These are phyloP conservation scores for Pseudozyma flocculosa DNA, from an alignment of 1,284 basidiomycete genomes.

Conservation along the genomic window DNA sequence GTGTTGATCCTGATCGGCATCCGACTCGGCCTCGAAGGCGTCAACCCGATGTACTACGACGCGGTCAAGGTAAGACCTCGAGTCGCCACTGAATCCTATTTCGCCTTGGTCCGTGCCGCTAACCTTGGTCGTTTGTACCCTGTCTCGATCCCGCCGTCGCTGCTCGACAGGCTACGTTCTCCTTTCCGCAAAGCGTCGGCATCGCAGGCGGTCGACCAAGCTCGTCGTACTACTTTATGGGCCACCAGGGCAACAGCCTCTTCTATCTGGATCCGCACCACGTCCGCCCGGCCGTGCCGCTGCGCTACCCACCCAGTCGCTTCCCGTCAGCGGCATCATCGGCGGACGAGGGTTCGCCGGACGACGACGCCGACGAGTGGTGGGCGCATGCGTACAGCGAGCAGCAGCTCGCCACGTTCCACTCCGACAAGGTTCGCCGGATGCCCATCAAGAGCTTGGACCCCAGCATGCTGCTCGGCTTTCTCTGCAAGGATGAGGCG, in stretches of 20 bases:
- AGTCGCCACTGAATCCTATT: slow-evolving; percentile 18
- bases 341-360: slow-evolving; percentile 4
- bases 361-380: slow-evolving; percentile 59
- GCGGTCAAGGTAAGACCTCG: slow-evolving; percentile 73
- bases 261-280: slow-evolving; percentile 98
- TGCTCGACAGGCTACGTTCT: slow-evolving; percentile 71
- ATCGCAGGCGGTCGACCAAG: slow-evolving; percentile 93
- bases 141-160: too few relatives aligned
- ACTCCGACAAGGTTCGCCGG: slow-evolving; percentile 88
- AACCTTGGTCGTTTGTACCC: too few relatives aligned
- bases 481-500: slow-evolving; percentile 75
- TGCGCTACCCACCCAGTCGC: slow-evolving; percentile 66
- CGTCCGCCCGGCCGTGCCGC: slow-evolving; percentile 75
- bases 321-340: slow-evolving; percentile 21
- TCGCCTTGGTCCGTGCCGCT: not conserved
- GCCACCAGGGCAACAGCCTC: slow-evolving; percentile 68
- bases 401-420: slow-evolving; percentile 79
- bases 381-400: slow-evolving; percentile 68
- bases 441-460: slow-evolving; percentile 88
- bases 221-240: slow-evolving; percentile 96
- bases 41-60: slow-evolving; percentile 92
- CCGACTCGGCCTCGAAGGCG: slow-evolving; percentile 83
- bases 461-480: slow-evolving; percentile 94
- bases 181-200: slow-evolving; percentile 90
- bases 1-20: slow-evolving; percentile 85